Evolutionary conservation across 345 rosid species (phyloP).

Genomic region (Raphanus sativus): DNA sequence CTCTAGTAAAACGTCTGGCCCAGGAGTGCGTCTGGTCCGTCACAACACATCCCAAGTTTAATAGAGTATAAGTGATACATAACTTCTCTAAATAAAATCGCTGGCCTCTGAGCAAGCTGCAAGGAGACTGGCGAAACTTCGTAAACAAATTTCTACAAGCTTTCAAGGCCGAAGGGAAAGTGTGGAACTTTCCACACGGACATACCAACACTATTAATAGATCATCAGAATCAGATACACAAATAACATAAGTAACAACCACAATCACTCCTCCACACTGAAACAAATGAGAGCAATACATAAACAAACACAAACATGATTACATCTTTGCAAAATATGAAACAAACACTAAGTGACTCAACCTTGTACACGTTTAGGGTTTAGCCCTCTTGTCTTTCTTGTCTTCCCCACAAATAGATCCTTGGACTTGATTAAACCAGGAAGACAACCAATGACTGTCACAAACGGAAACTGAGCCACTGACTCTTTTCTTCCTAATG

Average conservation of each 20-base stretch:
- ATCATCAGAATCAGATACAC: background rate
- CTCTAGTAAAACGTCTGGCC: no score
- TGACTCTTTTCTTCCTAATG: constrained; percentile 69
- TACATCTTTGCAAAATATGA: constrained; percentile 13
- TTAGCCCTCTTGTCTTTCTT: constrained; percentile 58
- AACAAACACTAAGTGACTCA: constrained; percentile 7
- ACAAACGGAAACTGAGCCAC: constrained; percentile 72
- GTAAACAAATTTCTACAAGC: no score
- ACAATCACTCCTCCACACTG: constrained; percentile 8
- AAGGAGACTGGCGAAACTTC: constrained; percentile 53
- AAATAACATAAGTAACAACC: background rate
- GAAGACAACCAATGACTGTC: constrained; percentile 61
- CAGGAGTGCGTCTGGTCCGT: no score
- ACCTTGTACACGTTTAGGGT: constrained; percentile 28
- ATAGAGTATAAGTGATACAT: constrained; percentile 44
- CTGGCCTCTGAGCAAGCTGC: constrained; percentile 50
- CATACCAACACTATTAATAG: no score
- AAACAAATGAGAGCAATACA: constrained; percentile 9
- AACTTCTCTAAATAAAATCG: constrained; percentile 43
- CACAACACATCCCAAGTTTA: no score
- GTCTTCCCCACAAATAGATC: constrained; percentile 78
- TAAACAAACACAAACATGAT: constrained; percentile 2
- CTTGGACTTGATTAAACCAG: constrained; percentile 75
- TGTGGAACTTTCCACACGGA: no score
- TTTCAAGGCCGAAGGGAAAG: no score